Evolutionary conservation across 768 basidiomycete species (phyloP).

Genomic region (Pleurotus citrinopileatus): DNA sequence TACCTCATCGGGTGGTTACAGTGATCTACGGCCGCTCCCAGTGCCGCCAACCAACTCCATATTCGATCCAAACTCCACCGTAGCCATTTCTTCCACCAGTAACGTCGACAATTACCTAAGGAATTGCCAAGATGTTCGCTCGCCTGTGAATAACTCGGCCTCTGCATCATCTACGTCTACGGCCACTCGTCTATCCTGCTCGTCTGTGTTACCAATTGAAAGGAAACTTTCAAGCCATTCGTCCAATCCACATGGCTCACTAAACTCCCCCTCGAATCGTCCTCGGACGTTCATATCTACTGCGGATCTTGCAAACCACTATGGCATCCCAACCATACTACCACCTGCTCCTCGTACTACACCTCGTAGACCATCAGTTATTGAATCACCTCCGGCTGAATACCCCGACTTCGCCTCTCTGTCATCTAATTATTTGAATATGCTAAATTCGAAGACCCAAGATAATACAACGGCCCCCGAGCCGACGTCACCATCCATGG

Average conservation of each 20-base stretch:
- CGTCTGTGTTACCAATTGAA: conserved; percentile 47
- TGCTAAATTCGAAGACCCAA: conserved; percentile 54
- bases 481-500: conserved; percentile 21
- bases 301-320: conserved; percentile 69
- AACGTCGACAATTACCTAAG: conserved; percentile 26
- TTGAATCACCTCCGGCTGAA: conserved; percentile 22
- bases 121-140: conserved; percentile 45
- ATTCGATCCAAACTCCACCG: conserved; percentile 26
- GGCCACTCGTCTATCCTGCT: conserved; percentile 34
- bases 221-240: conserved; percentile 54
- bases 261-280: conserved; percentile 56
- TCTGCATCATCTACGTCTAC: conserved; percentile 30
- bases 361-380: conserved; percentile 42
- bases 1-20: conserved; percentile 45
- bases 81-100: conserved; percentile 51
- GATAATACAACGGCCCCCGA: conserved; percentile 33
- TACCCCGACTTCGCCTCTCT: conserved; percentile 46
- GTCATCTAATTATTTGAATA: conserved; percentile 63
- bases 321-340: conserved; percentile 74
- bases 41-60: conserved; percentile 38
- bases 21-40: conserved; percentile 48
- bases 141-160: conserved; percentile 47
- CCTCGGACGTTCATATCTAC: conserved; percentile 67
- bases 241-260: conserved; percentile 50
- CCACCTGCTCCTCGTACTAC: conserved; percentile 66